Evolutionary conservation across 371 early-diverging fungal genomes (phyloP).

Genomic region (Rhizopus microsporus): DNA sequence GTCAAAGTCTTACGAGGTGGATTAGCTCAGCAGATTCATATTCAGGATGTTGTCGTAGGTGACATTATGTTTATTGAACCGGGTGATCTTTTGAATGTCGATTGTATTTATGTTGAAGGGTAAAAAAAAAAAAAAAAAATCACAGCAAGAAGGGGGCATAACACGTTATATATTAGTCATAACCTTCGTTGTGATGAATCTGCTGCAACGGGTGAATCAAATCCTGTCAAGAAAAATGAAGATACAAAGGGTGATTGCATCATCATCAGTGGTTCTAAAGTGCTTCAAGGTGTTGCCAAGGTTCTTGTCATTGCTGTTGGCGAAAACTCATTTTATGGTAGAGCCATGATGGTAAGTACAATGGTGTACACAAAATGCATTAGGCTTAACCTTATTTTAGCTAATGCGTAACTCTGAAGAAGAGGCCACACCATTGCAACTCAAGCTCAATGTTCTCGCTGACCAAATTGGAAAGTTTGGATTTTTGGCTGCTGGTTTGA

Average conservation of each 20-base stretch:
- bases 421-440: conserved; percentile 75
- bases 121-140: not conserved
- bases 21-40: conserved; percentile 69
- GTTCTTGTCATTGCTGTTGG: conserved; percentile 74
- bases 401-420: conserved; percentile 53
- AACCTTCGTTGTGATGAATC: conserved; percentile 84
- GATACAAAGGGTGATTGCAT: conserved; percentile 31
- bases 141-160: not conserved
- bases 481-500: conserved; percentile 55
- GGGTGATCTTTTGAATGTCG: conserved; percentile 86
- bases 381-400: conserved; percentile 12
- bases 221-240: conserved; percentile 54
- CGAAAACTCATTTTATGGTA: conserved; percentile 60
- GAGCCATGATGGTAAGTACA: conserved; percentile 28
- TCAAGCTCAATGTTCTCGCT: conserved; percentile 70
- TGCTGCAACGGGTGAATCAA: conserved; percentile 84
- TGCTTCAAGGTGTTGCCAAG: conserved; percentile 69
- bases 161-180: conserved; percentile 46
- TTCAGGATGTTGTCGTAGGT: conserved; percentile 81
- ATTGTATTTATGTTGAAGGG: conserved; percentile 61
- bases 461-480: conserved; percentile 80
- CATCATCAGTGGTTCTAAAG: conserved; percentile 73
- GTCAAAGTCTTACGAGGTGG: conserved; percentile 73
- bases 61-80: conserved; percentile 87
- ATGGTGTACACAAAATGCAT: not conserved